phyloP scores from a whole-genome alignment of 2,329 filamentous ascomycete species.

The Dryadomyces quercus-mongolicae region DNA sequence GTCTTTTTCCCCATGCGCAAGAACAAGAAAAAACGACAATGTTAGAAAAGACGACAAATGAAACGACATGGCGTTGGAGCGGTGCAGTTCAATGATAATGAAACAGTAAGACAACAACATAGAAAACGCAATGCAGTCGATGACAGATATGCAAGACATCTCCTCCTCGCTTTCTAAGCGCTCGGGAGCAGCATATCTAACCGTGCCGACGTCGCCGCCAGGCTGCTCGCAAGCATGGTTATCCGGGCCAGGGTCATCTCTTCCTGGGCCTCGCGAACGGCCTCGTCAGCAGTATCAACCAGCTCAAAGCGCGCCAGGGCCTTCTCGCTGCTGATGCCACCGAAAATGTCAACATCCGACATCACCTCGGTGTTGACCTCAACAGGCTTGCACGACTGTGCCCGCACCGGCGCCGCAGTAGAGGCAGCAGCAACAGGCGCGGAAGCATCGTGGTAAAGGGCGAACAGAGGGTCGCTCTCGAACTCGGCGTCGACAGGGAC shows the following conservation, averaged over 20 bases:
- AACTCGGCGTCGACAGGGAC: slow-evolving; percentile 43
- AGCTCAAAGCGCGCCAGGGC: slow-evolving; percentile 49
- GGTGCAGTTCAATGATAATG: neutral
- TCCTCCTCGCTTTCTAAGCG: slow-evolving; percentile 4
- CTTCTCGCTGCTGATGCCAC: slow-evolving; percentile 52
- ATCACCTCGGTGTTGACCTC: slow-evolving; percentile 25
- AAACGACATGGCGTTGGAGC: neutral
- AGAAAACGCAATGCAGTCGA: neutral
- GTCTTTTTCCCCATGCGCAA: neutral
- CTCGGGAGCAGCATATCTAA: slow-evolving; percentile 23
- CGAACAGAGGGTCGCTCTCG: slow-evolving; percentile 50
- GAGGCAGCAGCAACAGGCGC: slow-evolving; percentile 16
- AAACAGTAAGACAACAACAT: neutral
- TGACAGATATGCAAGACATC: too few species aligned
- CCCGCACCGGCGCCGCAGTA: slow-evolving; percentile 2
- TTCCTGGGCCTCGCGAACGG: slow-evolving; percentile 31
- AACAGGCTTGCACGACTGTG: slow-evolving; percentile 20
- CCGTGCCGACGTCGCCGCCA: slow-evolving; percentile 23
- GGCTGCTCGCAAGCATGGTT: slow-evolving; percentile 31
- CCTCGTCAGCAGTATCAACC: slow-evolving; percentile 43
- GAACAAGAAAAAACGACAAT: neutral
- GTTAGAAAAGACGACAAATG: neutral
- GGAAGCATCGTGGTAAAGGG: slow-evolving; percentile 40
- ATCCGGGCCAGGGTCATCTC: slow-evolving; percentile 35
- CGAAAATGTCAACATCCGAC: too few species aligned